These are phyloP conservation scores for Cyberlindnera euphorbiiphila DNA, from an alignment of 805 yeast genomes.

Conservation along the genomic window DNA sequence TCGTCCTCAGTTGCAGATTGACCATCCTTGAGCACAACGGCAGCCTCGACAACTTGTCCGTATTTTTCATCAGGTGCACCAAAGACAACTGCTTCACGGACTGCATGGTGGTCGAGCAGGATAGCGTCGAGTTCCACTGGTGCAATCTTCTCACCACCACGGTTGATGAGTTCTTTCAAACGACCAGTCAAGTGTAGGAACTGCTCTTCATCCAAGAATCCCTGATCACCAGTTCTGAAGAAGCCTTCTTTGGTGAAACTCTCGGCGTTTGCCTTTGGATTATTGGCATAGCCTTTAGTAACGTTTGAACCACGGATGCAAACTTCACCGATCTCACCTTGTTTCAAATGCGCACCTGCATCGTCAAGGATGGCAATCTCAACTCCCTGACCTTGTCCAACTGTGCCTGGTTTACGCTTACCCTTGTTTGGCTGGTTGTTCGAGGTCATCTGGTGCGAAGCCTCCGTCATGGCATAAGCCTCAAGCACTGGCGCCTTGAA, in stretches of 20 bases:
- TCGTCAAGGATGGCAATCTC: slow-evolving; percentile 54
- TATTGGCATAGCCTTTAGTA: slow-evolving; percentile 68
- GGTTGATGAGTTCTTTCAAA: slow-evolving; percentile 67
- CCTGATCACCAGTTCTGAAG: slow-evolving; percentile 81
- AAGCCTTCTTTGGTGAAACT: slow-evolving; percentile 53
- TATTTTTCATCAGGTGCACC: slow-evolving; percentile 65
- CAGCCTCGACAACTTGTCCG: slow-evolving; percentile 71
- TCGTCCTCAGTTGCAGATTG: slow-evolving; percentile 36
- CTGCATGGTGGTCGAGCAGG: slow-evolving; percentile 56
- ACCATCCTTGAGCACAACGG: slow-evolving; percentile 51
- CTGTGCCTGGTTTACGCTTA: slow-evolving; percentile 64
- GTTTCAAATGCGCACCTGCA: slow-evolving; percentile 41
- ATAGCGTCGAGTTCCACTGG: slow-evolving; percentile 68
- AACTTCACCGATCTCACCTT: slow-evolving; percentile 65
- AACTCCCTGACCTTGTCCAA: slow-evolving; percentile 70
- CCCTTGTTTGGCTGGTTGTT: slow-evolving; percentile 66
- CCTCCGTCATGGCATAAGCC: slow-evolving; percentile 81
- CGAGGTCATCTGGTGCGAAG: slow-evolving; percentile 77
- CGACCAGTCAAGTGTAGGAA: slow-evolving; percentile 63
- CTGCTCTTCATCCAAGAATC: slow-evolving; percentile 55
- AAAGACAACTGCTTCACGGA: slow-evolving; percentile 66
- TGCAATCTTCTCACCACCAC: slow-evolving; percentile 76
- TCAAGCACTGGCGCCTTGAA: slow-evolving; percentile 68
- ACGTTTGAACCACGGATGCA: slow-evolving; percentile 65
- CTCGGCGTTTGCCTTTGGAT: slow-evolving; percentile 65